Evolutionary conservation across 306 rosid genomes (phyloP).

Genomic region (Styphnolobium japonicum): DNA sequence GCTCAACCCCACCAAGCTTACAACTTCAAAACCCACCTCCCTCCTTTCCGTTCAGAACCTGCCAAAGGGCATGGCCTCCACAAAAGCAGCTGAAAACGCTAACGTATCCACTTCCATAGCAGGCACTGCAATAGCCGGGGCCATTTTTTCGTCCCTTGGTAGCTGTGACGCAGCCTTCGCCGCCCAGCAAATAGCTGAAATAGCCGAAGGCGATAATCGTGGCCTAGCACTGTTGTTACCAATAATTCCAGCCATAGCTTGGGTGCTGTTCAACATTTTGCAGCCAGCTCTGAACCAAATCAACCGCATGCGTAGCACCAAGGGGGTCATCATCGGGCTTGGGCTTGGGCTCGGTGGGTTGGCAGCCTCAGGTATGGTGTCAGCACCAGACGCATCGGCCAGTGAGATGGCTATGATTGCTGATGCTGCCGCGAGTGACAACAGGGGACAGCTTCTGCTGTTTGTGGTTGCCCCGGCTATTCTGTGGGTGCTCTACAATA

Average conservation of each 20-base stretch:
- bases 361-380: conserved; percentile 45
- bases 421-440: conserved; percentile 54
- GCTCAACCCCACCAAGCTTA: conserved; percentile 37
- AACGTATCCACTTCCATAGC: conserved; percentile 37
- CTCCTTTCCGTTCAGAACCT: conserved; percentile 55
- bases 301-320: conserved; percentile 61
- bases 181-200: conserved; percentile 66
- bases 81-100: conserved; percentile 19
- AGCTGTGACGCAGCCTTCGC: conserved; percentile 67
- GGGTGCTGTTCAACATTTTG: conserved; percentile 90
- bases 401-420: conserved; percentile 53
- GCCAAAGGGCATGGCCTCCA: conserved; percentile 44
- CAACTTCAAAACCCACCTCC: conserved; percentile 44
- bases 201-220: conserved; percentile 84
- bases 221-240: conserved; percentile 76
- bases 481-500: conserved; percentile 79
- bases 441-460: conserved; percentile 73
- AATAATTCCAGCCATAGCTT: conserved; percentile 71
- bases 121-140: conserved; percentile 78
- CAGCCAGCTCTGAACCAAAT: conserved; percentile 90
- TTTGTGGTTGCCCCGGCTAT: conserved; percentile 82
- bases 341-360: conserved; percentile 74
- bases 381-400: conserved; percentile 57
- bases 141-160: conserved; percentile 62
- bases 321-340: conserved; percentile 56